Percentiles rank a stretch among this genome's conserved stretches.
phyloP scores from a whole-genome alignment of 257 asterid genomes.

The Plantago major region DNA sequence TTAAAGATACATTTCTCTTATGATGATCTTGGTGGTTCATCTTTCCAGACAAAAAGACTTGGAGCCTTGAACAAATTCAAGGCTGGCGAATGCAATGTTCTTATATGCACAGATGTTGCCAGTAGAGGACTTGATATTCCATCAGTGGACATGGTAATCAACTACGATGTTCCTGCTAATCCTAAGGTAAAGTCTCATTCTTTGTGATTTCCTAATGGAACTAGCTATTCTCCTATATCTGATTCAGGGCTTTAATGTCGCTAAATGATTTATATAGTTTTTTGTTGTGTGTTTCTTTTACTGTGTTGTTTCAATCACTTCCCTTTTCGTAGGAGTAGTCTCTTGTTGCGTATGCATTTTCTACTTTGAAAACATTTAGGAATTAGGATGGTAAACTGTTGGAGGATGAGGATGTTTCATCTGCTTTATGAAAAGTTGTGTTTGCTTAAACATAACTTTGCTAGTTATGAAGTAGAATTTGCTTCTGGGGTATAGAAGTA shows the following conservation, averaged over 20 bases:
- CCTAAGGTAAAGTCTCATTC: conserved; percentile 54
- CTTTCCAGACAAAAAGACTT: conserved; percentile 68
- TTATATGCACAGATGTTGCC: conserved; percentile 88
- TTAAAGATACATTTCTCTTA: not conserved
- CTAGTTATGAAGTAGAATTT: no score
- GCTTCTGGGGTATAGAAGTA: no score
- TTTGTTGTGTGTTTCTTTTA: not conserved
- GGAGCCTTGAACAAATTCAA: conserved; percentile 82
- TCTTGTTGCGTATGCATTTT: not conserved
- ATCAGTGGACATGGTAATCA: conserved; percentile 83
- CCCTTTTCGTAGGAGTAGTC: not conserved
- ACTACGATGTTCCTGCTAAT: conserved; percentile 85
- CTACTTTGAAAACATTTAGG: no score
- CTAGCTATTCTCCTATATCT: not conserved
- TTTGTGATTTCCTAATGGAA: not conserved
- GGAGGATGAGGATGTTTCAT: no score
- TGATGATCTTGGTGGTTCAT: not conserved
- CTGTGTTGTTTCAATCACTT: not conserved
- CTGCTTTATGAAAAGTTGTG: no score
- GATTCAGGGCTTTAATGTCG: no score
- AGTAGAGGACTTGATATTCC: conserved; percentile 98
- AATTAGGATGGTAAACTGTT: no score
- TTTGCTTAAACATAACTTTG: no score
- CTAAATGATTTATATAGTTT: no score
- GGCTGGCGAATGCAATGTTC: conserved; percentile 83